phyloP scores from a whole-genome alignment of 2,329 filamentous ascomycete genomes.

The Sclerotinia nivalis region DNA sequence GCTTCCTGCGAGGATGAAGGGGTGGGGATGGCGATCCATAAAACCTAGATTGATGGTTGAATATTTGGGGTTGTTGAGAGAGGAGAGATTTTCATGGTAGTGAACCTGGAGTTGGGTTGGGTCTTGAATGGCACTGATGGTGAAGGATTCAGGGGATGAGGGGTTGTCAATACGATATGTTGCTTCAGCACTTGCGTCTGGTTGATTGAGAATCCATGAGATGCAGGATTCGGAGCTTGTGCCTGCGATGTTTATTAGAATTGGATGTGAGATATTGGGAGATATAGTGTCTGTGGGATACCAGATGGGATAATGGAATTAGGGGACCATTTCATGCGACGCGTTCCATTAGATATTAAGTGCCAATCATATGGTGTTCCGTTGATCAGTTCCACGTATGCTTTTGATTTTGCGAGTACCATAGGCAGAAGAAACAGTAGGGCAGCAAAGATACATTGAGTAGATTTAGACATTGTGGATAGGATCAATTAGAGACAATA shows the following conservation, averaged over 20 bases:
- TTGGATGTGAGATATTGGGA: background rate
- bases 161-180: constrained; percentile 29
- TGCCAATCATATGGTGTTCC: constrained; percentile 33
- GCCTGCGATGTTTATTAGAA: background rate
- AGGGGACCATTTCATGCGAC: constrained; percentile 32
- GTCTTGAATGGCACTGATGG: constrained; percentile 28
- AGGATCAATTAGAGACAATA: background rate
- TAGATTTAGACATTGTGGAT: background rate
- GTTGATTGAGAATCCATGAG: constrained; percentile 26
- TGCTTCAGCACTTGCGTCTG: constrained; percentile 31
- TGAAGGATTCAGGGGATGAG: constrained; percentile 28
- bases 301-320: constrained; percentile 24
- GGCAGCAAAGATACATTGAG: background rate
- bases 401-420: constrained; percentile 25
- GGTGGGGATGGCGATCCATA: constrained; percentile 26
- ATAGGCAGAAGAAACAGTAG: background rate
- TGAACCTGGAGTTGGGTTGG: constrained; percentile 26
- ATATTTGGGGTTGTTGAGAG: constrained; percentile 30
- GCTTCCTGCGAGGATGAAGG: constrained; percentile 32
- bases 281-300: background rate
- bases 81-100: constrained; percentile 29
- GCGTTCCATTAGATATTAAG: constrained; percentile 25
- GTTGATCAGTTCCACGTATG: constrained; percentile 29
- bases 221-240: constrained; percentile 27
- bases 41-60: constrained; percentile 29